phyloP scores from a whole-genome alignment of 2,329 filamentous ascomycete species.

The Ophiostoma sp. region DNA sequence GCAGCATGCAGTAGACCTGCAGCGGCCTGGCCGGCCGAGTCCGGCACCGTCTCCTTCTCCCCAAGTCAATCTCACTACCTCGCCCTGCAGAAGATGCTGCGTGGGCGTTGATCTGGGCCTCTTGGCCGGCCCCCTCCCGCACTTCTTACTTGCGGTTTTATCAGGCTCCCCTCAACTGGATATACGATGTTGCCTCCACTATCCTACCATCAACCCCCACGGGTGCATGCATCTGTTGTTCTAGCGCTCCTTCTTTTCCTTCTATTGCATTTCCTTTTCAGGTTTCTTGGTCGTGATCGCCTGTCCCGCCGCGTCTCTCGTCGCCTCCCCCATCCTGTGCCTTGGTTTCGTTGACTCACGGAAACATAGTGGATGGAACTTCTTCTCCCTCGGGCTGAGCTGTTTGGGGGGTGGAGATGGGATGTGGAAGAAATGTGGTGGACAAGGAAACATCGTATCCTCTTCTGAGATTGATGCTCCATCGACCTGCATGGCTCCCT shows the following conservation, averaged over 20 bases:
- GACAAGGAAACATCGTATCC: neutral
- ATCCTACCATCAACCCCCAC: neutral
- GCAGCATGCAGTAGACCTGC: conserved; percentile 1
- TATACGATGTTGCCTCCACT: neutral
- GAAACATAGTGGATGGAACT: neutral
- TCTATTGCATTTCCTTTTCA: neutral
- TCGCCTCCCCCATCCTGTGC: neutral
- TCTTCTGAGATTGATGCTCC: neutral
- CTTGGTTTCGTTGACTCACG: neutral
- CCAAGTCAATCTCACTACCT: neutral
- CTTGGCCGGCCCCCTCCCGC: neutral
- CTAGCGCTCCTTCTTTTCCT: neutral
- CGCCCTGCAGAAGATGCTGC: neutral
- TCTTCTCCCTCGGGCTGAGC: neutral
- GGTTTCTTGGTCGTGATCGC: neutral
- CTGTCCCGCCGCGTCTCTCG: neutral
- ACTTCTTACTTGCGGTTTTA: no score
- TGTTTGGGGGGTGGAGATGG: neutral
- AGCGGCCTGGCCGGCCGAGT: conserved; percentile 13
- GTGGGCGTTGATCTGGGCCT: neutral
- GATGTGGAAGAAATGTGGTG: neutral
- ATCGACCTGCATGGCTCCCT: neutral
- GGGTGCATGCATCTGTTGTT: neutral
- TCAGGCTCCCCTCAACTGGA: neutral
- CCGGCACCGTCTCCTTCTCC: neutral